Conservation (phyloP, 106 monocot species). For the Dactylorhiza incarnata region DNA sequence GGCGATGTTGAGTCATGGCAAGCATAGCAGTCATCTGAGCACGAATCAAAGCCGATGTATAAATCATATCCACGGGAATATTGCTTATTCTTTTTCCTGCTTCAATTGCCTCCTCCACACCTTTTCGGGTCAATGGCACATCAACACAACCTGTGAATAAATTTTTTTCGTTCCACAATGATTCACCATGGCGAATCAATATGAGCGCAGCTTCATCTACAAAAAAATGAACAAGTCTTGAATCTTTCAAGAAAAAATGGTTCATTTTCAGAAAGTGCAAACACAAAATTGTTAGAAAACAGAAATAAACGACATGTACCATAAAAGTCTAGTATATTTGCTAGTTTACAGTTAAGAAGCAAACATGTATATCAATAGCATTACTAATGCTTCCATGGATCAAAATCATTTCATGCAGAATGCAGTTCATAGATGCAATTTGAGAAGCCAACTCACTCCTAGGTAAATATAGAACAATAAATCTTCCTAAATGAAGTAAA, state of each 20-base stretch:
- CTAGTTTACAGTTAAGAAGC: neutral
- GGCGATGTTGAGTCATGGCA: conserved; percentile 97
- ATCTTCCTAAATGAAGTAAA: neutral
- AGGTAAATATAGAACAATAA: neutral
- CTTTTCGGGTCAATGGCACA: conserved; percentile 87
- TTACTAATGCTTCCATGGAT: neutral
- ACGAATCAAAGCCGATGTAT: conserved; percentile 82
- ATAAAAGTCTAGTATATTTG: neutral
- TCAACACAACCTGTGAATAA: conserved; percentile 98
- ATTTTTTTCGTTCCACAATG: conserved; percentile 99
- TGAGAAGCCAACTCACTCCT: neutral
- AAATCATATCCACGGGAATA: conserved; percentile 90
- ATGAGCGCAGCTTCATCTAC: conserved; percentile 92
- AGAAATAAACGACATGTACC: no score
- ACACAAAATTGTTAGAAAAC: neutral
- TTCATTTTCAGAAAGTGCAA: neutral
- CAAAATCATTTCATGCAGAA: neutral
- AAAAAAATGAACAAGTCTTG: neutral
- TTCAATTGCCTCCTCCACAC: conserved; percentile 92
- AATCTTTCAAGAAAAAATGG: neutral
- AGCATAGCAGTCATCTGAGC: conserved; percentile 99
- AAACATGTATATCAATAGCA: neutral
- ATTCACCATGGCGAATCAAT: conserved; percentile 90
- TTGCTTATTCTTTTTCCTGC: conserved; percentile 92
- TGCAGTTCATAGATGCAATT: neutral